Conservation (phyloP, 2,329 filamentous ascomycete species). For the Rhynchosporium agropyri region DNA sequence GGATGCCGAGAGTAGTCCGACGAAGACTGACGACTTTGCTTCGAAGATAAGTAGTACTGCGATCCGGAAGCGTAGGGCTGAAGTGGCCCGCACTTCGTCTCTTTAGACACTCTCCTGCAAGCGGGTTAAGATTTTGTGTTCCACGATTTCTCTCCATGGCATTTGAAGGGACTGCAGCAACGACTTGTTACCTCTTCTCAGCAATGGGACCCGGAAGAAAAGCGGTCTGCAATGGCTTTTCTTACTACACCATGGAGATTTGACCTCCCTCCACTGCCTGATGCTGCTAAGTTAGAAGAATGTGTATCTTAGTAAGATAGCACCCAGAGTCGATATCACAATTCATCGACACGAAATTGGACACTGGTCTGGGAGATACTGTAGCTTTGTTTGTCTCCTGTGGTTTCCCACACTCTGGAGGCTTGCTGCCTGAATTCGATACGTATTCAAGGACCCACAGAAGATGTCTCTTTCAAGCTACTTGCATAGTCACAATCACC, state of each 20-base stretch:
- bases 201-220: neutral
- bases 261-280: neutral
- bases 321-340: neutral
- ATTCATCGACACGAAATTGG: conserved; percentile 1
- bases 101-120: neutral
- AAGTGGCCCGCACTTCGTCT: conserved; percentile 23
- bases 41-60: conserved; percentile 91
- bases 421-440: conserved; percentile 5
- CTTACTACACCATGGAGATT: neutral
- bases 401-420: neutral
- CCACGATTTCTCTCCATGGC: neutral
- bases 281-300: neutral
- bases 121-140: neutral
- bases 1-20: conserved; percentile 50
- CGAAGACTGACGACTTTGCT: conserved; percentile 65
- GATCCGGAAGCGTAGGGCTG: conserved; percentile 60
- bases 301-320: conserved; percentile 5
- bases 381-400: neutral
- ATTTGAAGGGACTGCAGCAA: neutral
- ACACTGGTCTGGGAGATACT: neutral
- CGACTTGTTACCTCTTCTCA: neutral
- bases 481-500: conserved; percentile 12
- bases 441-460: neutral
- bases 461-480: neutral
- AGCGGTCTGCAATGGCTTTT: conserved; percentile 5